Base-by-base conservation (phyloP, 2,329 filamentous ascomycete species). In the Ophiobolus disseminans region DNA sequence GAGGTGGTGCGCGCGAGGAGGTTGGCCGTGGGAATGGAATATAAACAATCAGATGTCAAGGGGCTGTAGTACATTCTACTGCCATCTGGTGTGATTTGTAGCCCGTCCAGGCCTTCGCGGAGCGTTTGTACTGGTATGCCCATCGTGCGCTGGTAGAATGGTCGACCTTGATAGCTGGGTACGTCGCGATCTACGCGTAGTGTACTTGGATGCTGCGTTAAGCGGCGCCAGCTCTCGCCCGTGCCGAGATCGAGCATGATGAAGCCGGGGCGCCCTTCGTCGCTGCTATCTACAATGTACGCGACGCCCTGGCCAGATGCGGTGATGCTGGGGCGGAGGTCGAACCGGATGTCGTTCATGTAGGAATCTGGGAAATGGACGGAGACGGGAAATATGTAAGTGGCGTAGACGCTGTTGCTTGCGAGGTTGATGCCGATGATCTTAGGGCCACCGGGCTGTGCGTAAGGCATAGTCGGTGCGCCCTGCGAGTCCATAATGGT, bases 331-430 rank as follows among this genome's bases (percentile, higher is more conserved):
- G 75, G 41, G 10, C 75, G 73, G 13, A 81, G 70, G 55, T 83
- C 80, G 63, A 83, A 78, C 40, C 80, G 77, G 8, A 82, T 70
- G 52, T 82, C 80, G 59, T 82, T 82, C 26, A 81, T 73, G 53
- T 83, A 83, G 13, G 73, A 78, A 53, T 79, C 76, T 11, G 76
- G 54, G 45, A 71, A 77, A 6, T 76, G 76, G 3, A 80, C 76
- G 8, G 57, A 67, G 2, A 68, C 48, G 0, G 76, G 75, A 58
- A 82, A 82, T 1, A 78, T 63, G 51, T 80, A 81, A 1, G 77
- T 81, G 41, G 76, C 69, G 63, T 81, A 75, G 32, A 81, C 65
- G 5, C 69, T 63, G 58, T 81, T 72, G 45, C 71, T 80, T 0
- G 57, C 56, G 6, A 81, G 65, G 43, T 77, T 63, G 13, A 82